phyloP scores from a whole-genome alignment of 192 early-diverging fungal species.

The Backusella psychrophila region DNA sequence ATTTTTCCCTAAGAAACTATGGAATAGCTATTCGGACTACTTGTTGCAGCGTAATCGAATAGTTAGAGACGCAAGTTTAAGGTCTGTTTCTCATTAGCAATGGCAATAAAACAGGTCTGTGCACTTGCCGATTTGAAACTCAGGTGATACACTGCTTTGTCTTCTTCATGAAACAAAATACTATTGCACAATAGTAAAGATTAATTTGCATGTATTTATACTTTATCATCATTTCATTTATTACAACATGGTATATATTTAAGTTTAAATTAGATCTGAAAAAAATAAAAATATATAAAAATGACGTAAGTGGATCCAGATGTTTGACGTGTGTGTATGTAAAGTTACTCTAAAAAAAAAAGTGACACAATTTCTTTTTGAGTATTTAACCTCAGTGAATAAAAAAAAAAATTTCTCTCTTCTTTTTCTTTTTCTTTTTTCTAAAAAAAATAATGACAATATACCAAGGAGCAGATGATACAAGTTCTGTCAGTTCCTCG shows the following conservation, averaged over 20 bases:
- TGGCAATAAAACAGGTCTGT: neutral
- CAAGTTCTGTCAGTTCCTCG: neutral
- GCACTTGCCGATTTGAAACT: neutral
- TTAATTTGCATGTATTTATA: neutral
- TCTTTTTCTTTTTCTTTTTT: neutral
- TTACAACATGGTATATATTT: neutral
- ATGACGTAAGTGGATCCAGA: neutral
- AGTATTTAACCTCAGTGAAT: neutral
- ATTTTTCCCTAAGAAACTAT: constrained; percentile 9
- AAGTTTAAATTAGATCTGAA: neutral
- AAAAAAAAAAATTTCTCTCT: constrained; percentile 1
- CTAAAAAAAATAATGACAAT: neutral
- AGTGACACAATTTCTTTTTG: neutral
- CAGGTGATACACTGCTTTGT: neutral
- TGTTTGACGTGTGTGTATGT: neutral
- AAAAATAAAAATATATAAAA: neutral
- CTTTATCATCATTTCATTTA: neutral
- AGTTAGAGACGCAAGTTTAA: constrained; percentile 6
- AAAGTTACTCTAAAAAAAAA: neutral
- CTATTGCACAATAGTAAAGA: neutral
- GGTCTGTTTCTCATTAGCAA: neutral
- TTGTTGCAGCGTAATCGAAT: constrained; percentile 9
- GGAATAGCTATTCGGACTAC: constrained; percentile 3
- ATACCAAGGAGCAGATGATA: constrained; percentile 10
- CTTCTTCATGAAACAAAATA: neutral